Conservation (phyloP, 208 protist species). For the Acanthamoeba royreba region DNA sequence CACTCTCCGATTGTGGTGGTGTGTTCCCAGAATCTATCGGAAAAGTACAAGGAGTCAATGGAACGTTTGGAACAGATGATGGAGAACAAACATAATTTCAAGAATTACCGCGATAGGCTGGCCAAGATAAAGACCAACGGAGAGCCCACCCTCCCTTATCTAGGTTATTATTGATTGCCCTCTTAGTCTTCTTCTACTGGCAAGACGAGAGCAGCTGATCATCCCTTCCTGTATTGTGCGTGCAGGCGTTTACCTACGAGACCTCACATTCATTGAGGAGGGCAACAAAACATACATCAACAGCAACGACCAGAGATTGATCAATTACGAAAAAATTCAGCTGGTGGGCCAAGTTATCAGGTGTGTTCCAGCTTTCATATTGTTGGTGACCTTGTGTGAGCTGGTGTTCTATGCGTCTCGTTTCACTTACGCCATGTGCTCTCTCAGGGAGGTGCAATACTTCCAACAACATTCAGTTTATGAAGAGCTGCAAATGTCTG, state of each 20-base stretch:
- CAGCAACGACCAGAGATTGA: neutral
- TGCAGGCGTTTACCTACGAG: slow-evolving; percentile 41
- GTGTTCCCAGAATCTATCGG: neutral
- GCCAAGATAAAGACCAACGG: slow-evolving; percentile 10
- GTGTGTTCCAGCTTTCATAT: neutral
- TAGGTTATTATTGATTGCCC: neutral
- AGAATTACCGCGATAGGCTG: slow-evolving; percentile 20
- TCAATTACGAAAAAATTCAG: slow-evolving; percentile 44
- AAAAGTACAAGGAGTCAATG: slow-evolving; percentile 37
- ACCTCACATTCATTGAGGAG: slow-evolving; percentile 37
- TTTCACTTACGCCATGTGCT: neutral
- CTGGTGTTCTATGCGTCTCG: too few species aligned
- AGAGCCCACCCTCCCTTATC: neutral
- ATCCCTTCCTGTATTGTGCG: neutral
- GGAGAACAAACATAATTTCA: slow-evolving; percentile 46
- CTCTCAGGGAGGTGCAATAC: slow-evolving; percentile 29
- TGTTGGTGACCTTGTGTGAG: neutral
- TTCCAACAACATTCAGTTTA: slow-evolving; percentile 5
- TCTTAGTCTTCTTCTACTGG: neutral
- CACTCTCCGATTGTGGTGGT: neutral
- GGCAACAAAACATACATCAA: slow-evolving; percentile 13
- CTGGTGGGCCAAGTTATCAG: slow-evolving; percentile 14
- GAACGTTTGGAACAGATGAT: slow-evolving; percentile 26
- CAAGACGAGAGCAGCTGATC: neutral
- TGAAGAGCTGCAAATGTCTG: neutral